Evolutionary conservation across 2,329 filamentous ascomycete genomes (phyloP).

Genomic region (Penicillium sp.): DNA sequence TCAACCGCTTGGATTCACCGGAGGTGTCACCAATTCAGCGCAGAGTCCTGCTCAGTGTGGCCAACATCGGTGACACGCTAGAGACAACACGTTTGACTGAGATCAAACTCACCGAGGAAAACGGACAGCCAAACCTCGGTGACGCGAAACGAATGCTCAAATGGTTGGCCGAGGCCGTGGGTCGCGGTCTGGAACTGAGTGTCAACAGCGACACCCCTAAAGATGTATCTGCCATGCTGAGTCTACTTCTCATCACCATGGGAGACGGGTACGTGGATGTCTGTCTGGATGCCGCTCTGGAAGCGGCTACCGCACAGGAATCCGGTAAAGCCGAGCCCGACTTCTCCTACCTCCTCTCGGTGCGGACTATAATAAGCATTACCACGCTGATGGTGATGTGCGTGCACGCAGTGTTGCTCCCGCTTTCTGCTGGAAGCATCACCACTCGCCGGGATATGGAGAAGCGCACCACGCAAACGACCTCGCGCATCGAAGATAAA

Average conservation of each 20-base stretch:
- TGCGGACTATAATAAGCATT: conserved; percentile 82
- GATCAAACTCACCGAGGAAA: conserved; percentile 86
- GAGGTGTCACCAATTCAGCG: conserved; percentile 88
- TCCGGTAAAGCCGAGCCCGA: conserved; percentile 82
- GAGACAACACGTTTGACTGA: conserved; percentile 73
- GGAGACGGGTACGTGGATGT: conserved; percentile 76
- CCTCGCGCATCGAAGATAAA: conserved; percentile 81
- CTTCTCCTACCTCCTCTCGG: conserved; percentile 74
- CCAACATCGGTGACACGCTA: conserved; percentile 71
- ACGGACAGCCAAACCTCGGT: conserved; percentile 78
- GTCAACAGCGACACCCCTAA: conserved; percentile 87
- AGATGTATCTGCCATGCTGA: conserved; percentile 83
- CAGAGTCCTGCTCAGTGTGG: conserved; percentile 84
- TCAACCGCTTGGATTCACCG: conserved; percentile 83
- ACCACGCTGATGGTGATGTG: conserved; percentile 92
- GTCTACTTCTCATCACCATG: conserved; percentile 82
- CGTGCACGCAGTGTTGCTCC: conserved; percentile 85
- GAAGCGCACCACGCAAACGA: conserved; percentile 72
- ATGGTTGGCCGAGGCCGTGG: conserved; percentile 94
- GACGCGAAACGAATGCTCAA: conserved; percentile 97
- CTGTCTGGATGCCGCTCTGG: conserved; percentile 68
- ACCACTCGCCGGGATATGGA: conserved; percentile 90
- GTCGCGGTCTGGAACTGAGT: conserved; percentile 86
- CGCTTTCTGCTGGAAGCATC: conserved; percentile 83
- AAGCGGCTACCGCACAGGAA: conserved; percentile 76